Conservation (phyloP, 192 early-diverging fungal genomes). For the Dissophora globulifera region DNA sequence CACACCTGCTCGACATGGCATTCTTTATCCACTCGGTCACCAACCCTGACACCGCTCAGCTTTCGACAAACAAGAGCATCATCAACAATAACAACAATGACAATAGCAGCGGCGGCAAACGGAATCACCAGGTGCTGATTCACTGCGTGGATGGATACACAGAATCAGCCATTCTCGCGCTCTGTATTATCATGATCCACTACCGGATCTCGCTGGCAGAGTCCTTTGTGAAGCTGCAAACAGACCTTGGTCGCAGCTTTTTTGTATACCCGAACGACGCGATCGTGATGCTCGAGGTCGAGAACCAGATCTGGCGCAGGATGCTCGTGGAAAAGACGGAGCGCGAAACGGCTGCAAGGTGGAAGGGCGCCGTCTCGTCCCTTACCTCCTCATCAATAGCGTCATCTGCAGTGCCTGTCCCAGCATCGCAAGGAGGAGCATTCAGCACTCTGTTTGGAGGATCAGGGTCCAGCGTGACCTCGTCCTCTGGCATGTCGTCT, state of each 20-base stretch:
- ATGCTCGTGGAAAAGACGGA: slow-evolving; percentile 5
- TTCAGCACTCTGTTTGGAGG: no score
- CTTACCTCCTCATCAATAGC: not conserved
- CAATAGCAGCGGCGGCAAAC: slow-evolving; percentile 29
- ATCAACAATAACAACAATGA: slow-evolving; percentile 51
- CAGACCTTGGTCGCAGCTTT: slow-evolving; percentile 59
- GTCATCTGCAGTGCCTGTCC: not conserved
- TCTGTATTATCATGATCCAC: slow-evolving; percentile 63
- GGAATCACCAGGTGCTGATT: slow-evolving; percentile 56
- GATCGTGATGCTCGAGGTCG: slow-evolving; percentile 56
- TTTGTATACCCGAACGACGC: slow-evolving; percentile 67
- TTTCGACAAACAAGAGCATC: no score
- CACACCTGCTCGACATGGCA: slow-evolving; percentile 41
- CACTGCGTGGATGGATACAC: slow-evolving; percentile 70
- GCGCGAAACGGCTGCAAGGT: not conserved
- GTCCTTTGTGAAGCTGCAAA: slow-evolving; percentile 64
- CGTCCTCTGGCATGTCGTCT: slow-evolving; percentile 23
- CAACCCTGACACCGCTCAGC: slow-evolving; percentile 1
- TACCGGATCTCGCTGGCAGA: slow-evolving; percentile 57
- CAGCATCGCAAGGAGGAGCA: no score
- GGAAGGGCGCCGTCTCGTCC: not conserved
- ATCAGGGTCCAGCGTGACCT: not conserved
- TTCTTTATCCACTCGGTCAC: slow-evolving; percentile 36
- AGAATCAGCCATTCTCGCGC: slow-evolving; percentile 59
- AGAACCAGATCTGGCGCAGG: slow-evolving; percentile 48